These are phyloP conservation scores for Oryza coarctata DNA, from an alignment of 176 grass and related monocot species.

Conservation along the genomic window DNA sequence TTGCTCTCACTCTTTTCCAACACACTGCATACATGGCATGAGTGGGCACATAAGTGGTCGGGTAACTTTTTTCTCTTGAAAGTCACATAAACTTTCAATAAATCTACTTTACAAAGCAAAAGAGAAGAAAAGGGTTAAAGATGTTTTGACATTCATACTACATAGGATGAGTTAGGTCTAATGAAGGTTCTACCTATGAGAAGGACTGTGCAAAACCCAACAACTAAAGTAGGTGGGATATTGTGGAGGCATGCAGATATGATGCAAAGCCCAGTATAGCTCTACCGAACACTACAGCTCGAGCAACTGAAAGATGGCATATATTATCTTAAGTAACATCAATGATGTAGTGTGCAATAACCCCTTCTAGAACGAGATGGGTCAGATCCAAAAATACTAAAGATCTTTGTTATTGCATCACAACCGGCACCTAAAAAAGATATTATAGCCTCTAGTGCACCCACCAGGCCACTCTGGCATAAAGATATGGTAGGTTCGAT, in stretches of 20 bases:
- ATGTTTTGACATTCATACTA: slow-evolving; percentile 36
- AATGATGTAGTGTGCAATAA: slow-evolving; percentile 45
- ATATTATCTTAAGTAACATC: slow-evolving; percentile 47
- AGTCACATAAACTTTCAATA: slow-evolving; percentile 41
- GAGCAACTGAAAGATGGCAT: slow-evolving; percentile 46
- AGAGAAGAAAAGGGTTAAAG: slow-evolving; percentile 23
- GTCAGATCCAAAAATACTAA: slow-evolving; percentile 37
- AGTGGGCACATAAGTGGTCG: slow-evolving; percentile 38
- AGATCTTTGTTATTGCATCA: slow-evolving; percentile 51
- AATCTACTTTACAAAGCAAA: slow-evolving; percentile 37
- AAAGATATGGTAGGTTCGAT: slow-evolving; percentile 39
- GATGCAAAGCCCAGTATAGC: slow-evolving; percentile 45
- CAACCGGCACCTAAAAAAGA: slow-evolving; percentile 44
- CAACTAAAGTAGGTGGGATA: slow-evolving; percentile 42
- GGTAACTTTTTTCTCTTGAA: slow-evolving; percentile 25
- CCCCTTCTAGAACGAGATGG: slow-evolving; percentile 55
- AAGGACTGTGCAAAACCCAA: slow-evolving; percentile 31
- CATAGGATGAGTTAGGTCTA: slow-evolving; percentile 51
- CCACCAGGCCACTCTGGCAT: slow-evolving; percentile 43
- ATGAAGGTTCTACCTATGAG: slow-evolving; percentile 44
- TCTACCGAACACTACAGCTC: slow-evolving; percentile 61
- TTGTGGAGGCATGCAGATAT: slow-evolving; percentile 47
- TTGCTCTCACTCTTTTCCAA: slow-evolving; percentile 34
- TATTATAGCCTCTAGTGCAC: slow-evolving; percentile 40
- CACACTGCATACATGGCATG: slow-evolving; percentile 36